Evolutionary conservation across 805 yeast genomes (phyloP).

Genomic region (Metschnikowia cubensis): DNA sequence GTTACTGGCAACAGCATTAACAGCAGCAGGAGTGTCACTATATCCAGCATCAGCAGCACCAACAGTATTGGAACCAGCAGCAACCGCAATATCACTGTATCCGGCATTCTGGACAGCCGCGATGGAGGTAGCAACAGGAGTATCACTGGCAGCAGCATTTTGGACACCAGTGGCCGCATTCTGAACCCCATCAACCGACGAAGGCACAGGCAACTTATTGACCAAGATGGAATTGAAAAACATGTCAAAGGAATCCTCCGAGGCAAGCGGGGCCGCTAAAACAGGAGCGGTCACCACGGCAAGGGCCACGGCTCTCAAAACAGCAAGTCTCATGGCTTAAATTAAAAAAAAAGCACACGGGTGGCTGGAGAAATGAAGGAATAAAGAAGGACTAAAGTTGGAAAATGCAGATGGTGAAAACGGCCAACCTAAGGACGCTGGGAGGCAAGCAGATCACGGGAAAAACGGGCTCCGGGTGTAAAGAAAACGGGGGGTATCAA

Average conservation of each 20-base stretch:
- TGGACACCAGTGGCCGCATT: too few relatives aligned
- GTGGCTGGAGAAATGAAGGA: not conserved
- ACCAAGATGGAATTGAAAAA: not conserved
- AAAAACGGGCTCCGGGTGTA: too few relatives aligned
- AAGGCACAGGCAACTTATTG: not conserved
- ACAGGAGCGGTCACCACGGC: slow-evolving; percentile 6
- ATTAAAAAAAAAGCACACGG: too few relatives aligned
- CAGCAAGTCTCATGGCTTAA: slow-evolving; percentile 7
- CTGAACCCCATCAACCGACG: not conserved
- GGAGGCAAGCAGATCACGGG: not conserved
- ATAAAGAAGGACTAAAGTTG: slow-evolving; percentile 25
- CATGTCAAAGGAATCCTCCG: slow-evolving; percentile 1
- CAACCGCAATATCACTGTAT: too few relatives aligned
- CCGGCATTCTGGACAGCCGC: too few relatives aligned
- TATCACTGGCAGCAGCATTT: too few relatives aligned
- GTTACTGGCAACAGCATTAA: too few relatives aligned
- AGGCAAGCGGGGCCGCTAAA: slow-evolving; percentile 7
- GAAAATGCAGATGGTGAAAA: slow-evolving; percentile 3
- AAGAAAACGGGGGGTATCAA: too few relatives aligned
- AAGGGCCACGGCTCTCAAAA: slow-evolving; percentile 7
- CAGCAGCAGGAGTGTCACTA: too few relatives aligned
- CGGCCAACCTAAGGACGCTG: not conserved
- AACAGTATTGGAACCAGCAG: too few relatives aligned
- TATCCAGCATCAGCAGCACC: too few relatives aligned
- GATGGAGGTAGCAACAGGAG: too few relatives aligned